phyloP scores from a whole-genome alignment of 345 rosid genomes.

The Eucalyptus regnans region DNA sequence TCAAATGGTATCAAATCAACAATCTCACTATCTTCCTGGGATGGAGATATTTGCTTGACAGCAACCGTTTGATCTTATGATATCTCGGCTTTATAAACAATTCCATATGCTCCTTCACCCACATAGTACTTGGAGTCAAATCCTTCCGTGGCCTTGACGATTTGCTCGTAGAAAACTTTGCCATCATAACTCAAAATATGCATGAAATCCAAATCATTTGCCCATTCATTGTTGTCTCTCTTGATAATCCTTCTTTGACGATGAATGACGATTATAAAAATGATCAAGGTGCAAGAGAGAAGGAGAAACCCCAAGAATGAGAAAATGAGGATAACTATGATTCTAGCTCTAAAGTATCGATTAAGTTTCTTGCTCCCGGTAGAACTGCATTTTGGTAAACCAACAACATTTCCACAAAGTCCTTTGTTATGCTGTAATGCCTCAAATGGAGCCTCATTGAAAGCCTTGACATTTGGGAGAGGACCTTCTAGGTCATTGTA shows the following conservation, averaged over 20 bases:
- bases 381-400: not conserved
- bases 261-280: too few relatives aligned
- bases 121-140: not conserved
- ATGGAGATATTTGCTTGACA: not conserved
- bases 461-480: not conserved
- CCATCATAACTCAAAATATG: not conserved
- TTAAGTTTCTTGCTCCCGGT: too few relatives aligned
- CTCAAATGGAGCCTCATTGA: not conserved
- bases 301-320: not conserved
- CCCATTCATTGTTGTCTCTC: not conserved
- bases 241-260: not conserved
- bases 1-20: too few relatives aligned
- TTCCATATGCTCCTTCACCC: not conserved
- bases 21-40: not conserved
- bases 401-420: not conserved
- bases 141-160: not conserved
- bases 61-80: not conserved
- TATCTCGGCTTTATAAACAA: not conserved
- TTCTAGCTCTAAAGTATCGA: accelerated
- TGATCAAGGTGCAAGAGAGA: not conserved
- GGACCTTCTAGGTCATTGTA: not conserved
- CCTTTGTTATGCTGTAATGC: not conserved
- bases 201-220: not conserved
- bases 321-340: not conserved
- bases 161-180: not conserved